These are phyloP conservation scores for Talaromyces proteolyticus DNA, from an alignment of 495 filamentous ascomycete genomes.

Conservation along the genomic window DNA sequence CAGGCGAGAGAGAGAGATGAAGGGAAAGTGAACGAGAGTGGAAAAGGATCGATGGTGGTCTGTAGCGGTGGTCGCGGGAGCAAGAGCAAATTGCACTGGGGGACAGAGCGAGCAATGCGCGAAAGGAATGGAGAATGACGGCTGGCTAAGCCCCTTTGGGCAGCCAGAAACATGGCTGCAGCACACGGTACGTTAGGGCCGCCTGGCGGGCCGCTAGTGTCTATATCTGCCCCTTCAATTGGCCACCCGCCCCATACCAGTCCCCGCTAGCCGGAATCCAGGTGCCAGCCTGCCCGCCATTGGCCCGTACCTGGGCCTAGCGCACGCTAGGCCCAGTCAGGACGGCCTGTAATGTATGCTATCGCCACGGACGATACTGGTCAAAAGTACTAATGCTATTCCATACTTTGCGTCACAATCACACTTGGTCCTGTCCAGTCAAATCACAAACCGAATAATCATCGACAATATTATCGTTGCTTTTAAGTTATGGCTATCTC, in stretches of 20 bases:
- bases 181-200: not conserved
- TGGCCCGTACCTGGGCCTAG: not conserved
- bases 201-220: conserved; percentile 9
- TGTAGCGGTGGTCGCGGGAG: no score
- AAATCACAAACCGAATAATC: no score
- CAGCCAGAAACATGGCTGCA: conserved; percentile 5
- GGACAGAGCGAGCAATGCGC: conserved; percentile 1
- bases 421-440: no score
- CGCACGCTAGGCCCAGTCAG: no score
- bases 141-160: not conserved
- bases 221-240: not conserved
- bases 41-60: not conserved
- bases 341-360: no score
- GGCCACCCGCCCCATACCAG: not conserved
- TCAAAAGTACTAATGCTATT: no score
- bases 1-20: conserved; percentile 6
- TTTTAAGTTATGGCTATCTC: no score
- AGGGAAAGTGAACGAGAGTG: not conserved
- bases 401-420: no score
- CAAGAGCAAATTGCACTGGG: not conserved
- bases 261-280: not conserved
- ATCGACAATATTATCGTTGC: no score
- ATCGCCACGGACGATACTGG: no score
- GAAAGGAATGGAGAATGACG: not conserved
- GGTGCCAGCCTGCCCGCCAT: conserved; percentile 6